Evolutionary conservation across 2,329 filamentous ascomycete species (phyloP).

Genomic region (Claviceps fusiformis): DNA sequence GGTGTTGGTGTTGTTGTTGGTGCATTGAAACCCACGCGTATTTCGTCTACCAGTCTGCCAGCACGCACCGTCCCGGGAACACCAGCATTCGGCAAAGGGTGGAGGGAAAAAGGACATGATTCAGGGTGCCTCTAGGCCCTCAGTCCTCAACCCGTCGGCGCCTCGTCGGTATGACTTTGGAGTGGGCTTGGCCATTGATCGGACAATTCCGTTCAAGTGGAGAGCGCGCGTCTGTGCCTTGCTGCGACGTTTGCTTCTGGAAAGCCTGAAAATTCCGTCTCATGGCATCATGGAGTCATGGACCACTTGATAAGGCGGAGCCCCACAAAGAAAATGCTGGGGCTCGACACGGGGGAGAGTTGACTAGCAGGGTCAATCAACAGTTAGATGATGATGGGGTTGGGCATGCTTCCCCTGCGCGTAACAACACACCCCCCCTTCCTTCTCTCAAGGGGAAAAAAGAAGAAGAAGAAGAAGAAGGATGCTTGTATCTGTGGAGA

Average conservation of each 20-base stretch:
- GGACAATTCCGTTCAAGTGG: slow-evolving; percentile 16
- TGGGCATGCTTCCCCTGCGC: too few species aligned
- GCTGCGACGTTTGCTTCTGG: slow-evolving; percentile 14
- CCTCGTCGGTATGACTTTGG: slow-evolving; percentile 12
- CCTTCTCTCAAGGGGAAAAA: background rate
- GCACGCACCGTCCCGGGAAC: background rate
- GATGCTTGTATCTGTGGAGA: background rate
- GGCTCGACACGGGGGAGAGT: background rate
- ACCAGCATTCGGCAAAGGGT: background rate
- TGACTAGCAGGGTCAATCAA: background rate
- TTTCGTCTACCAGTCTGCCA: too few species aligned
- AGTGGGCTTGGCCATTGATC: slow-evolving; percentile 2
- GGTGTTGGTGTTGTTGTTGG: too few species aligned
- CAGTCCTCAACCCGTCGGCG: slow-evolving; percentile 8
- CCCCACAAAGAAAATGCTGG: background rate
- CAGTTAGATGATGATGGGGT: background rate
- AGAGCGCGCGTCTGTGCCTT: slow-evolving; percentile 1
- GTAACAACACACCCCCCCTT: too few species aligned
- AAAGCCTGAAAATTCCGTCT: slow-evolving; percentile 14
- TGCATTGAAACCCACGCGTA: too few species aligned
- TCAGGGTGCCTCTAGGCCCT: slow-evolving; percentile 3
- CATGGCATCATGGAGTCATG: slow-evolving; percentile 14
- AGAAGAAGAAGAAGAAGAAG: background rate
- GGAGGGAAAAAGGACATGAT: background rate
- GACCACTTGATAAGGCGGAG: background rate